phyloP scores from a whole-genome alignment of 768 basidiomycete species.

The Kwoniella botswanensis region DNA sequence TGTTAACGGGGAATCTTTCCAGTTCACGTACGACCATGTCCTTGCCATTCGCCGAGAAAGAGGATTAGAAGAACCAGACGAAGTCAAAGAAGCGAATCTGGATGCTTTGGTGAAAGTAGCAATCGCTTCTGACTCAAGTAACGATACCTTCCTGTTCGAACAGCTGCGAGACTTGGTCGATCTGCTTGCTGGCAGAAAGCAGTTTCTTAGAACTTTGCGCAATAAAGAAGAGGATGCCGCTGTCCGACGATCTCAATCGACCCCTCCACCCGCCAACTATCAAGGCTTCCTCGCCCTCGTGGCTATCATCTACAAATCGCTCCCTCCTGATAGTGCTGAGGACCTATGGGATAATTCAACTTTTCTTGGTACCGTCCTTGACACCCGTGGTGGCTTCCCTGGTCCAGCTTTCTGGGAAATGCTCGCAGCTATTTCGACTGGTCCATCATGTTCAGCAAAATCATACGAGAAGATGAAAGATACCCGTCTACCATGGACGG shows the following conservation, averaged over 20 bases:
- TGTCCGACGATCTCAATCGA: slow-evolving; percentile 31
- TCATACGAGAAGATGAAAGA: slow-evolving; percentile 49
- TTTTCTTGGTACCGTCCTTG: slow-evolving; percentile 42
- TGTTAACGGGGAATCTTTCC: slow-evolving; percentile 43
- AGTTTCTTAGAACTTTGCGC: slow-evolving; percentile 41
- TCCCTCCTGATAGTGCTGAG: slow-evolving; percentile 46
- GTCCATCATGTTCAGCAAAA: slow-evolving; percentile 40
- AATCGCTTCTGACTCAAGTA: slow-evolving; percentile 29
- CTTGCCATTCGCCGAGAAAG: slow-evolving; percentile 36
- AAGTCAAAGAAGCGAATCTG: slow-evolving; percentile 23
- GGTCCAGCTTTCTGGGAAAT: slow-evolving; percentile 45
- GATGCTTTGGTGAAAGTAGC: slow-evolving; percentile 41
- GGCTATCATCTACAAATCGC: slow-evolving; percentile 38
- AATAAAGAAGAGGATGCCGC: slow-evolving; percentile 50
- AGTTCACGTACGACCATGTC: slow-evolving; percentile 32
- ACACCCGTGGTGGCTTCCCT: slow-evolving; percentile 36
- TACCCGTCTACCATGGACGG: slow-evolving; percentile 37
- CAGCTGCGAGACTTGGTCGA: slow-evolving; percentile 40
- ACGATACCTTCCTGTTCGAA: slow-evolving; percentile 39
- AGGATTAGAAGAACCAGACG: slow-evolving; percentile 38
- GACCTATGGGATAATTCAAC: slow-evolving; percentile 42
- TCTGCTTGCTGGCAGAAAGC: slow-evolving; percentile 32
- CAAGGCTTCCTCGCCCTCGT: slow-evolving; percentile 46
- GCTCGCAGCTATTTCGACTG: slow-evolving; percentile 43
- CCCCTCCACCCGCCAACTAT: slow-evolving; percentile 37